Evolutionary conservation across 1,139 yeast genomes (phyloP).

Genomic region (Nakaseomyces sp.): DNA sequence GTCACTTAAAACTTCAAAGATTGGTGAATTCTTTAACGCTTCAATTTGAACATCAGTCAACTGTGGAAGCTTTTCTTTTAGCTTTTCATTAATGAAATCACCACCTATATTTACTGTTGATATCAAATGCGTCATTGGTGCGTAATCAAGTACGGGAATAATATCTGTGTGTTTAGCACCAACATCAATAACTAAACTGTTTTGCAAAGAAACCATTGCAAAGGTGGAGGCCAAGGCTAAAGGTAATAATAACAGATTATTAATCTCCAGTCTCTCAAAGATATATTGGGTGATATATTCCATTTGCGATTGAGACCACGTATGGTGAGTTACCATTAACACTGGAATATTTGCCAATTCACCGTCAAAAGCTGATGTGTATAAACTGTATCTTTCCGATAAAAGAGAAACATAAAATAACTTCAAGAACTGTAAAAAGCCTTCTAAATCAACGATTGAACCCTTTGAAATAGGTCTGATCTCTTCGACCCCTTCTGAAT

Average conservation of each 20-base stretch:
- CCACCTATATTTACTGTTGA: slow-evolving; percentile 55
- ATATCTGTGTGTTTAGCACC: slow-evolving; percentile 72
- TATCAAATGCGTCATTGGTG: slow-evolving; percentile 48
- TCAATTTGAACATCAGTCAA: slow-evolving; percentile 55
- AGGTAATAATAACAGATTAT: slow-evolving; percentile 66
- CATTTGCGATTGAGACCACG: slow-evolving; percentile 60
- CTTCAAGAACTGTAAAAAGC: slow-evolving; percentile 60
- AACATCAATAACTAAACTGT: slow-evolving; percentile 69
- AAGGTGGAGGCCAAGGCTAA: slow-evolving; percentile 62
- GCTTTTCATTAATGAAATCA: slow-evolving; percentile 44
- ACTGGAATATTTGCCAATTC: slow-evolving; percentile 40
- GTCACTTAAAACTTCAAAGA: slow-evolving; percentile 70
- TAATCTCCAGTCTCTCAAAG: slow-evolving; percentile 63
- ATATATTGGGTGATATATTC: slow-evolving; percentile 68
- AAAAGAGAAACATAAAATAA: slow-evolving; percentile 51
- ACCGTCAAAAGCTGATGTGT: slow-evolving; percentile 40
- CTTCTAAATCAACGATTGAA: slow-evolving; percentile 55
- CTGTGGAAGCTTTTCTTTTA: slow-evolving; percentile 50
- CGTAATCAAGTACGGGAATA: slow-evolving; percentile 67
- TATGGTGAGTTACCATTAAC: slow-evolving; percentile 51
- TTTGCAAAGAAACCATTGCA: slow-evolving; percentile 56
- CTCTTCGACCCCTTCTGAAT: slow-evolving; percentile 32
- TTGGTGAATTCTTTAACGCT: slow-evolving; percentile 60
- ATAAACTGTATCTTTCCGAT: slow-evolving; percentile 22
- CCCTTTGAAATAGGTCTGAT: slow-evolving; percentile 60